Percentiles rank a stretch among this genome's conserved stretches.
Conservation (phyloP, 116 monocot species). For the Iris pallida region DNA sequence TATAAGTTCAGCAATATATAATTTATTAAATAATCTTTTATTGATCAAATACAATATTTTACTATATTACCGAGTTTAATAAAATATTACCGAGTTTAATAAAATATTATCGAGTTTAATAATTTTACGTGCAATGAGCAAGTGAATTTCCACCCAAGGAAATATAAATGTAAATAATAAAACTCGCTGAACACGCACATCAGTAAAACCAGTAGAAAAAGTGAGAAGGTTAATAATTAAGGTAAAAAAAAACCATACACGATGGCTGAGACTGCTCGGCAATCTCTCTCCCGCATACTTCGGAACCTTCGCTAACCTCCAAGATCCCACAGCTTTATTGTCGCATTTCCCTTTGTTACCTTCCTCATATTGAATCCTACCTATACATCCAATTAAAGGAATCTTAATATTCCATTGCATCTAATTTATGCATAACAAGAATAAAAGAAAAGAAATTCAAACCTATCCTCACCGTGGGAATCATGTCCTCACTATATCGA, state of each 20-base stretch:
- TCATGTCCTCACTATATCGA: slow-evolving; percentile 98
- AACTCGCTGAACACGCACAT: no score
- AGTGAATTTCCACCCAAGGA: no score
- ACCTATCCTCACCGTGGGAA: slow-evolving; percentile 76
- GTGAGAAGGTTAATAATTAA: no score
- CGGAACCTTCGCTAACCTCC: slow-evolving; percentile 95
- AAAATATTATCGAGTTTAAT: no score
- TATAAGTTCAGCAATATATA: no score
- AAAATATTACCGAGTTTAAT: no score
- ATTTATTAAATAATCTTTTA: no score
- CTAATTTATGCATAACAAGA: background rate
- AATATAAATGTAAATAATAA: no score
- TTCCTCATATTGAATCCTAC: slow-evolving; percentile 99
- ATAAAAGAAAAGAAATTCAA: slow-evolving; percentile 2
- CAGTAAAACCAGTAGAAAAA: no score
- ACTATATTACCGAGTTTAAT: no score
- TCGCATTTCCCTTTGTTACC: slow-evolving; percentile 95
- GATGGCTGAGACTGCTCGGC: slow-evolving; percentile 95
- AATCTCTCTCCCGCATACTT: slow-evolving; percentile 98
- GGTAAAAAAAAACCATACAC: slow-evolving; percentile 79
- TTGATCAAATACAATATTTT: no score
- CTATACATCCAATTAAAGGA: slow-evolving; percentile 26
- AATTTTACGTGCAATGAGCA: no score
- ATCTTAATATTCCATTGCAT: background rate
- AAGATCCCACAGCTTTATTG: slow-evolving; percentile 99